A percentile compares a stretch with the other conserved stretches of the same genome.
These are phyloP conservation scores for Ophiostoma quercus DNA, from an alignment of 2,329 filamentous ascomycete genomes.

Conservation along the genomic window DNA sequence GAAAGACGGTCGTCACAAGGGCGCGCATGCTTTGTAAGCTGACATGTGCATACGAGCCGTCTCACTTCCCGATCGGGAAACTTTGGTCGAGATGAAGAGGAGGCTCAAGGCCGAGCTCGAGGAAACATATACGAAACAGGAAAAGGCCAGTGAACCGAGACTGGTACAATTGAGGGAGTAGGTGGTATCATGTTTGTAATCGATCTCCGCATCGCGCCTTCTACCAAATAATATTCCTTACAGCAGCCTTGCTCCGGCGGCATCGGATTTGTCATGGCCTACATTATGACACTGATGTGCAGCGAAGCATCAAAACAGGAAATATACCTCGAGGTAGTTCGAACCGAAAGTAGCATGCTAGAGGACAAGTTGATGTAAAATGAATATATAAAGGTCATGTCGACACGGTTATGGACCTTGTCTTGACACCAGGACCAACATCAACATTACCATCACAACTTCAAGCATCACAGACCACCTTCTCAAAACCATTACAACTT, in stretches of 20 bases:
- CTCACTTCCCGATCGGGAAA: constrained; percentile 22
- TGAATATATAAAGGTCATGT: background rate
- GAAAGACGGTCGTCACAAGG: background rate
- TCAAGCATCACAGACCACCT: background rate
- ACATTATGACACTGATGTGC: background rate
- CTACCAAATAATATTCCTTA: background rate
- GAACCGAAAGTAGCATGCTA: background rate
- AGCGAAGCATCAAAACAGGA: background rate
- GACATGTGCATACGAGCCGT: background rate
- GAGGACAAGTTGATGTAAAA: background rate
- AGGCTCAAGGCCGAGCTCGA: background rate
- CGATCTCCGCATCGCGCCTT: background rate
- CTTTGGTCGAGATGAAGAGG: constrained; percentile 20
- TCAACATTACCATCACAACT: constrained; percentile 3
- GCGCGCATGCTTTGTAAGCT: background rate
- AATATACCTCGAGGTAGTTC: background rate
- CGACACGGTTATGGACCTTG: background rate
- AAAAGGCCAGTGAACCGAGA: background rate
- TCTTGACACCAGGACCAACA: background rate
- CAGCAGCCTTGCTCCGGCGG: background rate
- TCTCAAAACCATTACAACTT: background rate
- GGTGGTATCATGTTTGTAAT: background rate
- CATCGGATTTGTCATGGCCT: background rate
- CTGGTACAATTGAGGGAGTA: background rate
- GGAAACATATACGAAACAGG: background rate